Conservation (phyloP, 2,329 filamentous ascomycete genomes). For the Aureobasidium sp. region DNA sequence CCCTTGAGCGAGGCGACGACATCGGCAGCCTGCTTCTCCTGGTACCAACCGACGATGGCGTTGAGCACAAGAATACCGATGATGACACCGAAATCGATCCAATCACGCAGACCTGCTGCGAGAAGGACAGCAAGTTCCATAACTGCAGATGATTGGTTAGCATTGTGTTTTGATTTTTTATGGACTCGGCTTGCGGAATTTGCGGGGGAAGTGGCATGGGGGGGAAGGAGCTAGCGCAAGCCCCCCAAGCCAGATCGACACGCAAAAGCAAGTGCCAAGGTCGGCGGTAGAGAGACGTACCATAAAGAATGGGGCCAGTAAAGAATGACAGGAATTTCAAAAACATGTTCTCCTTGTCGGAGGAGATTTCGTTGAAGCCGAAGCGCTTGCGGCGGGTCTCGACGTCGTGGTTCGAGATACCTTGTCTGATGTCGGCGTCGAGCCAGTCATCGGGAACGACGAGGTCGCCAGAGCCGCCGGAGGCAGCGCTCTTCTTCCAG, state of each 20-base stretch:
- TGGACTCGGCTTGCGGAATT: constrained; percentile 7
- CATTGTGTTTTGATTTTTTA: constrained; percentile 9
- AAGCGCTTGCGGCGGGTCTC: constrained; percentile 56
- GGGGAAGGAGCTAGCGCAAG: constrained; percentile 2
- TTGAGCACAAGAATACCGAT: constrained; percentile 67
- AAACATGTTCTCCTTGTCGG: constrained; percentile 68
- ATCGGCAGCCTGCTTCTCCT: constrained; percentile 72
- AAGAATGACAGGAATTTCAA: constrained; percentile 69
- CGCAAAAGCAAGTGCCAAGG: constrained; percentile 5
- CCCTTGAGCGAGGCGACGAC: constrained; percentile 66
- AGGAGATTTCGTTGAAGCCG: constrained; percentile 63
- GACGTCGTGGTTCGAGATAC: constrained; percentile 51
- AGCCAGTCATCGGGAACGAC: constrained; percentile 58
- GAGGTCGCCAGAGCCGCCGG: constrained; percentile 27
- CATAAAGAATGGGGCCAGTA: constrained; percentile 67
- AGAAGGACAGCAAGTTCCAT: constrained; percentile 70
- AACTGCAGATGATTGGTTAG: constrained; percentile 37
- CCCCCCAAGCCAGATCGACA: constrained; percentile 2
- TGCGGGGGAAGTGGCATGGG: constrained; percentile 2
- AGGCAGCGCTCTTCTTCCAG: constrained; percentile 36
- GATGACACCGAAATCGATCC: constrained; percentile 71
- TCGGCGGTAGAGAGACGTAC: constrained; percentile 38
- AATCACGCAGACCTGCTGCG: constrained; percentile 64
- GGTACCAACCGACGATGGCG: constrained; percentile 69
- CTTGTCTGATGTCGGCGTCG: constrained; percentile 56